Evolutionary conservation across 2,329 filamentous ascomycete genomes (phyloP).

Genomic region (Fusarium xyrophilum): DNA sequence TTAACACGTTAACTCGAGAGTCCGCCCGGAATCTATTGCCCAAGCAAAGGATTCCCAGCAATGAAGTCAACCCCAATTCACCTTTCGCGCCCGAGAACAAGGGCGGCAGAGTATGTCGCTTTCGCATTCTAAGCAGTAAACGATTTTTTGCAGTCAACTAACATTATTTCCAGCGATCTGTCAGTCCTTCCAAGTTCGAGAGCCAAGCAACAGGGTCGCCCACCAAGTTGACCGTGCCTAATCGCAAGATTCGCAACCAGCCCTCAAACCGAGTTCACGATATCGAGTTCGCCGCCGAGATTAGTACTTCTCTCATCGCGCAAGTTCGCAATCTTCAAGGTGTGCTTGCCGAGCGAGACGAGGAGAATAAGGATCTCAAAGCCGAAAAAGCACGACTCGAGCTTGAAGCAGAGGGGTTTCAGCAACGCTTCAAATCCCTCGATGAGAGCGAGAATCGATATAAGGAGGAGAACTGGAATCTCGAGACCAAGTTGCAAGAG

Average conservation of each 20-base stretch:
- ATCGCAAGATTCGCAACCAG: conserved; percentile 88
- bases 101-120: conserved; percentile 58
- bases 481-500: conserved; percentile 92
- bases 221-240: conserved; percentile 86
- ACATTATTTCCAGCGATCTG: conserved; percentile 62
- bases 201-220: conserved; percentile 85
- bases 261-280: conserved; percentile 88
- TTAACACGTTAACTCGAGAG: conserved; percentile 90
- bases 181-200: conserved; percentile 80
- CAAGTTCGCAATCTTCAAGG: conserved; percentile 91
- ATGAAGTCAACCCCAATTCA: conserved; percentile 62
- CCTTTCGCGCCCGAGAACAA: conserved; percentile 61
- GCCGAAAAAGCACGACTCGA: conserved; percentile 81
- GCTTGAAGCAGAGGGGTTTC: conserved; percentile 78
- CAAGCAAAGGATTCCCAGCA: conserved; percentile 80
- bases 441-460: conserved; percentile 96
- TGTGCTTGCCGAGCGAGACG: conserved; percentile 85
- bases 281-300: conserved; percentile 98
- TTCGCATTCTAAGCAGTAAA: background rate
- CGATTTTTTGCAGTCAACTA: background rate
- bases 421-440: conserved; percentile 79
- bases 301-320: conserved; percentile 91
- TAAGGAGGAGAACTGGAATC: conserved; percentile 98
- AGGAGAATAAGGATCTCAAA: conserved; percentile 77
- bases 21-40: conserved; percentile 87